Base-by-base conservation (phyloP, 148 eudicot species). In the Nyssa sinensis region DNA sequence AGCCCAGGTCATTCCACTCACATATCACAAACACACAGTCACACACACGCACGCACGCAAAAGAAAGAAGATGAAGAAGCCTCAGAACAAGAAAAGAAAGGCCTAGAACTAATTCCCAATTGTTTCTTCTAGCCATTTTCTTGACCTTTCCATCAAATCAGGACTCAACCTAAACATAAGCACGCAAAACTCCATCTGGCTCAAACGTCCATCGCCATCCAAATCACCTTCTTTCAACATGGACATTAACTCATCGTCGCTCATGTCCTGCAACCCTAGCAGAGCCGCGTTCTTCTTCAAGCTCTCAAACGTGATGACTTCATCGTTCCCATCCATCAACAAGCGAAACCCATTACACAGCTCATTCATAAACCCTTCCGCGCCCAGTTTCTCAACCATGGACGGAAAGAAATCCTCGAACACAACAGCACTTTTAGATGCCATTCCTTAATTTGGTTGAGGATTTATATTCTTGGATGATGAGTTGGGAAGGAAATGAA, bases 161-260 rank as follows among this genome's bases (percentile, higher is more conserved):
- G 93, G 93, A 31, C 93, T 89, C 44, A 89, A 78, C 83, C 90
- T 83, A 76, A 89, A 83, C 93, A 89, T 89, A 9, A 89, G 82
- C 21, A 90, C 91, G 81, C 85, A 90, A 80, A 90, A 90, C 79
- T 90, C 94, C 87, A 74, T 90, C 65, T 84, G 81, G 47, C 77
- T 78, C 80, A 90, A 78, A 64, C 91, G 75, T 17, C 91, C 92
- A 80, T 90, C 94, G 9, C 88, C 87, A 62, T 90, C 87, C 34
- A 81, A 63, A 78, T 90, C 94, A 0, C 94, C 94, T 82, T 88
- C 90, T 12, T 65, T 66, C 63, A 88, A 28, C 91, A 90, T 88
- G 35, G 73, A 76, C 47, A 37, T 67, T 5, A 87, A 31, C 68
- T 86, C 91, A 6, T 82, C 88, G 16, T 86, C 86, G 41, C 58